Conservation (phyloP, 2,329 filamentous ascomycete genomes). For the Fusarium acutatum region DNA sequence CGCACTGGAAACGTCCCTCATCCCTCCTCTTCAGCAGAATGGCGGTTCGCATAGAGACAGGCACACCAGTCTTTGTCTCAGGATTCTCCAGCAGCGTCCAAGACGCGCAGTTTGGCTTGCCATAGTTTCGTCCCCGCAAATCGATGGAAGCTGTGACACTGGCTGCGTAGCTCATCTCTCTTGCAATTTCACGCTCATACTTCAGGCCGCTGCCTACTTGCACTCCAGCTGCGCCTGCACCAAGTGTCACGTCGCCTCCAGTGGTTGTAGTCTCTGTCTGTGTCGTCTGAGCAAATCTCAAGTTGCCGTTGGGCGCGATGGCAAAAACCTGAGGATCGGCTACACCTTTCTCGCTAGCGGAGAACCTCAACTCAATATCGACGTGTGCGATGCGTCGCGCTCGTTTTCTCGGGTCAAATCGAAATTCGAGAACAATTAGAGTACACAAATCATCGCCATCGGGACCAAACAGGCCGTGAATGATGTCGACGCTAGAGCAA, state of each 20-base stretch:
- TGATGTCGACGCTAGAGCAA: neutral
- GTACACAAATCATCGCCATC: conserved; percentile 10
- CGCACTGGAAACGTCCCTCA: neutral
- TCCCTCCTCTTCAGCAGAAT: neutral
- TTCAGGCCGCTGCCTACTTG: neutral
- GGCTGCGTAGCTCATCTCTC: neutral
- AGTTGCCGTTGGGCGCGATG: conserved; percentile 3
- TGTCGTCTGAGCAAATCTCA: neutral
- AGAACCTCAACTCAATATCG: conserved; percentile 7
- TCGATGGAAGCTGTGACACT: neutral
- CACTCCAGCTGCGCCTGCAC: neutral
- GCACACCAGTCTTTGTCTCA: neutral
- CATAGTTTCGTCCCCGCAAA: neutral
- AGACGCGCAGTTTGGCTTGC: neutral
- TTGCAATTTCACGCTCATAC: neutral
- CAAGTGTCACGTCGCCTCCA: neutral
- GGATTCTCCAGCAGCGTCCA: conserved; percentile 21
- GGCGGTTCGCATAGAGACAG: neutral
- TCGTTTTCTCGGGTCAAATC: neutral
- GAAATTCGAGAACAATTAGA: conserved; percentile 3
- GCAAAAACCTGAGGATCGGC: neutral
- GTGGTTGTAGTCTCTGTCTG: neutral
- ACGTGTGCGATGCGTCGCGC: neutral
- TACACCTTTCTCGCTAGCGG: rapidly evolving
- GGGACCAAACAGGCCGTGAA: conserved; percentile 11